phyloP scores from a whole-genome alignment of 441 rosid genomes.

The Adansonia gregorii region DNA sequence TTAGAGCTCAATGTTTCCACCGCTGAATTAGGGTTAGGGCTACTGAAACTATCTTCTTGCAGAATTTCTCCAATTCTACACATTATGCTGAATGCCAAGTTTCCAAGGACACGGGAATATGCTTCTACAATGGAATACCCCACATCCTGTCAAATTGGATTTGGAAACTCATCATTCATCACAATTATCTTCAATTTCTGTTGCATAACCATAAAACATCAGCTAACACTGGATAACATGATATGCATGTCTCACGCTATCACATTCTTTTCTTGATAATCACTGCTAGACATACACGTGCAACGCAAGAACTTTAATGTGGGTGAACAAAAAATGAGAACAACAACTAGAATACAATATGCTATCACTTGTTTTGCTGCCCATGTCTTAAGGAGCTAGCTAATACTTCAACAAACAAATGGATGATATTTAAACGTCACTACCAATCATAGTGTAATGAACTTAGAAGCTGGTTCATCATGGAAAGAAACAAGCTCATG shows the following conservation, averaged over 20 bases:
- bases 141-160: constrained; percentile 57
- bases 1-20: constrained; percentile 48
- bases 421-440: neutral
- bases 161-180: no score
- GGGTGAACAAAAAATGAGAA: no score
- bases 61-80: constrained; percentile 77
- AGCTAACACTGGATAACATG: no score
- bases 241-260: no score
- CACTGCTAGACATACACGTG: no score
- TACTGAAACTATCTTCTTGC: constrained; percentile 67
- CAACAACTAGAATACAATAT: neutral
- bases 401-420: no score
- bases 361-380: neutral
- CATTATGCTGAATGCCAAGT: constrained; percentile 74
- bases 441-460: no score
- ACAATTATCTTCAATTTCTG: neutral
- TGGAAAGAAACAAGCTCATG: neutral
- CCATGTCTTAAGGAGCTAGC: neutral
- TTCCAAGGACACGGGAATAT: constrained; percentile 77
- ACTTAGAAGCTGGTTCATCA: no score
- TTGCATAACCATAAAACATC: neutral
- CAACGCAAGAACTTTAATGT: no score
- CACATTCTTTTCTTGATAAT: no score
- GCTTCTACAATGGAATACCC: constrained; percentile 86
- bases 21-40: constrained; percentile 61